Conservation (phyloP, 805 yeast genomes). For the Wickerhamomyces chaumierensis region DNA sequence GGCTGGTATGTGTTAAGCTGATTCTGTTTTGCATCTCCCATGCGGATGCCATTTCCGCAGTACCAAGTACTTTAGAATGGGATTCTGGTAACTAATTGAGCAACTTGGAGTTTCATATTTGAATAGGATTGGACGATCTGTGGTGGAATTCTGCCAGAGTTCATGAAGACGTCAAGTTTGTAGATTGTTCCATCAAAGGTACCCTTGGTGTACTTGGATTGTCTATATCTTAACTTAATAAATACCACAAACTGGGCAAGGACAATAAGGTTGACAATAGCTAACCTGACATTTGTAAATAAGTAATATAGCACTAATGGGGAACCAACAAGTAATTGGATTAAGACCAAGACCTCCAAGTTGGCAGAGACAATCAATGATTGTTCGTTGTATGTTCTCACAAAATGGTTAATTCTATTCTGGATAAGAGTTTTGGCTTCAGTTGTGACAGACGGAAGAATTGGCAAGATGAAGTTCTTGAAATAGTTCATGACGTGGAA, state of each 20-base stretch:
- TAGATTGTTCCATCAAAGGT: conserved; percentile 36
- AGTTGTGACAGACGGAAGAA: conserved; percentile 24
- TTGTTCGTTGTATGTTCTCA: conserved; percentile 29
- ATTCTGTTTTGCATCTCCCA: no score
- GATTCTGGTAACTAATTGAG: conserved; percentile 3
- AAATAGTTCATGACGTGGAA: conserved; percentile 56
- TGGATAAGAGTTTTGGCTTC: conserved; percentile 19
- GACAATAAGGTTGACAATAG: conserved; percentile 25
- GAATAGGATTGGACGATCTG: conserved; percentile 9
- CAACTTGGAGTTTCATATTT: conserved; percentile 9
- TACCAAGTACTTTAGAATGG: no score
- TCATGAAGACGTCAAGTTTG: conserved; percentile 26
- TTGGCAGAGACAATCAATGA: conserved; percentile 33
- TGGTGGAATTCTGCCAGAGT: conserved; percentile 27
- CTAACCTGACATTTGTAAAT: conserved; percentile 18
- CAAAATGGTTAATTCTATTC: conserved; percentile 21
- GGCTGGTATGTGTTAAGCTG: no score
- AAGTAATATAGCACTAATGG: conserved; percentile 29
- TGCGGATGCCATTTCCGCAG: no score
- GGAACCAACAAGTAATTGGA: conserved; percentile 28
- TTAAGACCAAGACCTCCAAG: conserved; percentile 31
- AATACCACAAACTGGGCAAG: conserved; percentile 39
- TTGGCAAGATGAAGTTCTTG: conserved; percentile 42
- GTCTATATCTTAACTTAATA: conserved; percentile 48
- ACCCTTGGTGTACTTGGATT: conserved; percentile 41